Evolutionary conservation across 768 basidiomycete species (phyloP).

Genomic region (Clitopilus passeckerianus): DNA sequence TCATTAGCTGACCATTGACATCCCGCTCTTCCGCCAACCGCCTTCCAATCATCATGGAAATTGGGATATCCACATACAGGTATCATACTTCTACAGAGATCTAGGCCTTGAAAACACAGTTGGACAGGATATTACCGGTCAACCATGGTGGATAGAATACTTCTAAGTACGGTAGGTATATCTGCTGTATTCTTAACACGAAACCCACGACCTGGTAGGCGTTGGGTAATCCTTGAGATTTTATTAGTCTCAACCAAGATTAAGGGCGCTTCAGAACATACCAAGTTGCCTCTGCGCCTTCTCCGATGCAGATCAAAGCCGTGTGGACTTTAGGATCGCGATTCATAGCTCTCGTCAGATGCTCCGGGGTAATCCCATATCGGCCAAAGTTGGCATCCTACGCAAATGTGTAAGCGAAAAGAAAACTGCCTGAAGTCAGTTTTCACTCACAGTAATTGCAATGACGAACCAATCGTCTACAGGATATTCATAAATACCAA

Average conservation of each 20-base stretch:
- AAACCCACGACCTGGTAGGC: slow-evolving; percentile 57
- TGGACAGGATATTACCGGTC: slow-evolving; percentile 23
- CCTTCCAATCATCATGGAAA: too few species aligned
- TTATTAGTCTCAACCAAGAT: not conserved
- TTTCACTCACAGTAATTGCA: slow-evolving; percentile 44
- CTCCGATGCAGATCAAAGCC: slow-evolving; percentile 64
- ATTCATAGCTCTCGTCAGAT: slow-evolving; percentile 53
- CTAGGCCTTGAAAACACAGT: too few species aligned
- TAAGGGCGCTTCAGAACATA: slow-evolving; percentile 17
- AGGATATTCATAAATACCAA: not conserved
- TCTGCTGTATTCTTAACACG: slow-evolving; percentile 57
- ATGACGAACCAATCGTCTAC: slow-evolving; percentile 71
- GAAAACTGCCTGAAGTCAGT: not conserved
- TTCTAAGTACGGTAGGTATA: slow-evolving; percentile 58
- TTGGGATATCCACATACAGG: too few species aligned
- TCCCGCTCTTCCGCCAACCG: too few species aligned
- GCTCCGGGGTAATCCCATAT: slow-evolving; percentile 57
- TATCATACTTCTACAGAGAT: too few species aligned
- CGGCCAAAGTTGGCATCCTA: slow-evolving; percentile 64
- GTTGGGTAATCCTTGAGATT: slow-evolving; percentile 50
- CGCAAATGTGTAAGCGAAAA: not conserved
- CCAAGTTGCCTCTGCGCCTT: slow-evolving; percentile 63
- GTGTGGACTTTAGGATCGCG: slow-evolving; percentile 61
- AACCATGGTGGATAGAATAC: slow-evolving; percentile 55
- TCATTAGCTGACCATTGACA: not conserved